Percentiles rank a stretch among this genome's conserved stretches.
Conservation (phyloP, 352 stramenopile species). For the Elongisporangium prolatum region DNA sequence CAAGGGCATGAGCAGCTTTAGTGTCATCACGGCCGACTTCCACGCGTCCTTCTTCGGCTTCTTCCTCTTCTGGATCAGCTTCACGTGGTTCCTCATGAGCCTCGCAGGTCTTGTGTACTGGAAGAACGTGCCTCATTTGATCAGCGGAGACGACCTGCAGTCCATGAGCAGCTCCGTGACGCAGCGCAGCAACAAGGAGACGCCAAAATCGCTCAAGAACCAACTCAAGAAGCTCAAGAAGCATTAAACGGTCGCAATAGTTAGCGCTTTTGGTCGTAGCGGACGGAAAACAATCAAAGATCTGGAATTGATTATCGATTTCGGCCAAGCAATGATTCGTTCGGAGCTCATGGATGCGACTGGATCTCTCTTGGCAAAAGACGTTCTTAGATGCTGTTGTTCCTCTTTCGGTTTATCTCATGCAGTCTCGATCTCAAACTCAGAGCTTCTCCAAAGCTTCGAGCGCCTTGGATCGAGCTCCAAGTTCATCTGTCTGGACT, state of each 20-base stretch:
- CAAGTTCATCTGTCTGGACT: neutral
- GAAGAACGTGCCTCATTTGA: slow-evolving; percentile 52
- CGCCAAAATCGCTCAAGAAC: slow-evolving; percentile 66
- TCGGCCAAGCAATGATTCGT: neutral
- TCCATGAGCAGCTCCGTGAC: slow-evolving; percentile 4
- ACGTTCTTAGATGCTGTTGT: slow-evolving; percentile 10
- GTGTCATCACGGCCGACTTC: slow-evolving; percentile 49
- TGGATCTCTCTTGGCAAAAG: neutral
- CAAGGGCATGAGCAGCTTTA: slow-evolving; percentile 61
- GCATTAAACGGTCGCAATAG: slow-evolving; percentile 17
- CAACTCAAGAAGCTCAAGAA: slow-evolving; percentile 70
- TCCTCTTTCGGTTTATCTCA: neutral
- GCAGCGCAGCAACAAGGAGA: slow-evolving; percentile 50
- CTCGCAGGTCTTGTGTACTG: slow-evolving; percentile 52
- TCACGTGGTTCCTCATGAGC: slow-evolving; percentile 54
- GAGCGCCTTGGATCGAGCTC: neutral
- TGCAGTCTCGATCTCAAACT: neutral
- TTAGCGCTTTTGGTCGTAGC: neutral
- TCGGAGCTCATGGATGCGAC: neutral
- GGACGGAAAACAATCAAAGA: neutral
- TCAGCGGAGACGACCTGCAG: slow-evolving; percentile 9
- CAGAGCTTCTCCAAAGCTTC: neutral
- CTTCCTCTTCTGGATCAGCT: slow-evolving; percentile 46
- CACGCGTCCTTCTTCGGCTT: slow-evolving; percentile 63
- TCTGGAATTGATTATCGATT: neutral